A percentile compares a stretch with the other conserved stretches of the same genome.
phyloP scores from a whole-genome alignment of 2,329 filamentous ascomycete genomes.

The Nigrospora osmanthi region DNA sequence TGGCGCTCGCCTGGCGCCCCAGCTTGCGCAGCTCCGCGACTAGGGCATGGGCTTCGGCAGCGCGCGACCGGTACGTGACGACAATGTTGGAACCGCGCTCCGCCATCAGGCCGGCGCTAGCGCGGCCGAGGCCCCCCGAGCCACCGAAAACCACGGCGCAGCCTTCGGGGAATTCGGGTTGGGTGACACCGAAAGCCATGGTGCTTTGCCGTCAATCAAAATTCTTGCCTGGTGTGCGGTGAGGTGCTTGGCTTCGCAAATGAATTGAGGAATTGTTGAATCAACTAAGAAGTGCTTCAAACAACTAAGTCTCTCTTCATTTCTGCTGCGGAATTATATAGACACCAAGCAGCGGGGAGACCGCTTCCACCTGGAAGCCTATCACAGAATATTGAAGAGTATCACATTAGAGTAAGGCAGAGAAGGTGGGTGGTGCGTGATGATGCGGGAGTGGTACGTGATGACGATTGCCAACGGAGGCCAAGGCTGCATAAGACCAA shows the following conservation, averaged over 20 bases:
- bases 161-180: conserved; percentile 2
- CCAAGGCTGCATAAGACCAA: too few relatives aligned
- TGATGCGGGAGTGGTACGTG: too few relatives aligned
- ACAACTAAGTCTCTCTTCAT: neutral
- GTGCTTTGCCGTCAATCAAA: conserved; percentile 43
- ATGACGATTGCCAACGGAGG: too few relatives aligned
- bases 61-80: conserved; percentile 2
- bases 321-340: too few relatives aligned
- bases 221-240: neutral
- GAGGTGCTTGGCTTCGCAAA: neutral
- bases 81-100: conserved; percentile 3
- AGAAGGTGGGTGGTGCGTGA: too few relatives aligned
- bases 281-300: neutral
- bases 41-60: conserved; percentile 2
- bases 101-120: conserved; percentile 3
- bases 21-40: neutral
- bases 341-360: too few relatives aligned
- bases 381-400: too few relatives aligned
- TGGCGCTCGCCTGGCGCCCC: conserved; percentile 1
- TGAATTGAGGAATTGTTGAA: neutral
- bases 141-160: conserved; percentile 4
- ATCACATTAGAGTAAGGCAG: too few relatives aligned
- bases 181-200: conserved; percentile 3
- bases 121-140: conserved; percentile 3
- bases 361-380: too few relatives aligned